phyloP scores from a whole-genome alignment of 768 basidiomycete species.

The Amanita polypyramis region DNA sequence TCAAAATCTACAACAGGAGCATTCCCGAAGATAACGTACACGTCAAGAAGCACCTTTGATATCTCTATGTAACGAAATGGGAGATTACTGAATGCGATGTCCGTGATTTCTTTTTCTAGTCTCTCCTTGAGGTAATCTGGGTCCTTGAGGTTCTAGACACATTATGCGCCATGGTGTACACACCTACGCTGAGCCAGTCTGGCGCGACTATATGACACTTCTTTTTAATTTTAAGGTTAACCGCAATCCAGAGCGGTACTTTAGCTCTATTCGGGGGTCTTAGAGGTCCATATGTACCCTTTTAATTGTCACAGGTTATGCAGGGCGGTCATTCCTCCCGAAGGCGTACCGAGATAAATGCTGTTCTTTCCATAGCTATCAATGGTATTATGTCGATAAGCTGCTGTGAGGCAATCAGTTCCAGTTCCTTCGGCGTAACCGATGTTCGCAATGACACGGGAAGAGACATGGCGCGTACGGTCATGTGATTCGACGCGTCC shows the following conservation, averaged over 20 bases:
- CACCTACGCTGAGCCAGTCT: constrained; percentile 80
- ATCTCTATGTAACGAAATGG: constrained; percentile 89
- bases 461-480: constrained; percentile 54
- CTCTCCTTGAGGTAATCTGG: constrained; percentile 75
- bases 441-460: constrained; percentile 61
- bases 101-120: constrained; percentile 62
- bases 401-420: constrained; percentile 79
- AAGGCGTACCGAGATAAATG: constrained; percentile 73
- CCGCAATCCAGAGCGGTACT: constrained; percentile 95
- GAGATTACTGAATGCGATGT: constrained; percentile 63
- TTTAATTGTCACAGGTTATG: constrained; percentile 13
- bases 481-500: constrained; percentile 22
- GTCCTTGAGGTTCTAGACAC: background rate
- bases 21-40: constrained; percentile 38
- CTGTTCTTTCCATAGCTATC: constrained; percentile 83
- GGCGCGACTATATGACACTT: constrained; percentile 92
- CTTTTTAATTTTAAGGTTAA: constrained; percentile 88
- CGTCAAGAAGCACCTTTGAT: constrained; percentile 85
- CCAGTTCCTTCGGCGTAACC: constrained; percentile 76
- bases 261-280: constrained; percentile 74
- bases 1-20: background rate
- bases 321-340: background rate
- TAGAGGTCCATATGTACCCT: constrained; percentile 93
- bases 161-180: constrained; percentile 17
- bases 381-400: constrained; percentile 80